phyloP scores from a whole-genome alignment of 768 basidiomycete species.

The Leucosporidium creatinivorum region DNA sequence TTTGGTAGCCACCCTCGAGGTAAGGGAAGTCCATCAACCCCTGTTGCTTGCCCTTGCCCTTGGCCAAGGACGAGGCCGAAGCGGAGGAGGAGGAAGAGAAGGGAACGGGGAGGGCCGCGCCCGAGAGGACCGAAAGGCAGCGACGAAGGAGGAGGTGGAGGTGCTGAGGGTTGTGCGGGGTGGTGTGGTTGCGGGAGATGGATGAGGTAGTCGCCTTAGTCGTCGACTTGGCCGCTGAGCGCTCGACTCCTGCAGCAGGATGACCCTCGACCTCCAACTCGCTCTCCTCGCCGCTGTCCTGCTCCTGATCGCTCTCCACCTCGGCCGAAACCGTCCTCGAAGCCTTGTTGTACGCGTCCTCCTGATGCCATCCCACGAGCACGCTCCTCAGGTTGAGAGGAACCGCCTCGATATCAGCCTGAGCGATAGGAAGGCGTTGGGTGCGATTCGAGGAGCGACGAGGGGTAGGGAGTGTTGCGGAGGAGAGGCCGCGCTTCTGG shows the following conservation, averaged over 20 bases:
- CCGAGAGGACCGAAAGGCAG: not conserved
- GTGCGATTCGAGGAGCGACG: not conserved
- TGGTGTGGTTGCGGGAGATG: conserved; percentile 2
- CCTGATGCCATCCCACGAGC: not conserved
- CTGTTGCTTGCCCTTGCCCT: not conserved
- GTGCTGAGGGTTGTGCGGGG: not conserved
- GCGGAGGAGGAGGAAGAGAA: too few relatives aligned
- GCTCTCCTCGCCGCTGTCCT: not conserved
- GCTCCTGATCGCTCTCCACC: not conserved
- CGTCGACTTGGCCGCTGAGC: not conserved
- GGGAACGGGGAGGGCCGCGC: not conserved
- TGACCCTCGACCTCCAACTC: not conserved
- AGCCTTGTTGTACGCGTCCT: conserved; percentile 1
- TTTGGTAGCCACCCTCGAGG: conserved; percentile 21
- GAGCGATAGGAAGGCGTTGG: not conserved
- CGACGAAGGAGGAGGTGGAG: not conserved
- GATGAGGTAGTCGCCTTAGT: conserved; percentile 10
- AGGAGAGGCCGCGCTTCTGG: not conserved
- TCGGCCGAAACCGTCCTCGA: not conserved
- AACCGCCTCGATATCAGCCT: not conserved
- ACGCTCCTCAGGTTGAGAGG: not conserved
- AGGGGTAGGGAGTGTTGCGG: not conserved
- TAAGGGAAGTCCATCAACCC: conserved; percentile 11
- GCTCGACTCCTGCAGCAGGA: too few relatives aligned
- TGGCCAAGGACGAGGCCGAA: not conserved